Percentiles rank a stretch among this genome's conserved stretches.
Conservation (phyloP, 208 protist species). For the Phytomonas francai region DNA sequence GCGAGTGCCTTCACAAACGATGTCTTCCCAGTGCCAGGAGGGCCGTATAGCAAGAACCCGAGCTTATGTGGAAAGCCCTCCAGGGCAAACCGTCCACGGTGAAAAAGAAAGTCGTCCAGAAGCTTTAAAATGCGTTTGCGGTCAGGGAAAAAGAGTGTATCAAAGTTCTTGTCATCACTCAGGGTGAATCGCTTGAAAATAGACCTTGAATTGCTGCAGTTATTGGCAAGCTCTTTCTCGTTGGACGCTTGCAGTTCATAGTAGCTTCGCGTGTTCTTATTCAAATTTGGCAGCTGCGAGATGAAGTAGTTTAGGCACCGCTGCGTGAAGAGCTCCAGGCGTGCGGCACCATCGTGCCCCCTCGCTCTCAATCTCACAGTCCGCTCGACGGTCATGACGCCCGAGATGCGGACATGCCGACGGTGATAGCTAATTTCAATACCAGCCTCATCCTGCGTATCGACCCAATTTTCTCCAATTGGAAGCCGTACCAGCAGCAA, state of each 20-base stretch:
- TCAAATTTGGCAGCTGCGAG: conserved; percentile 26
- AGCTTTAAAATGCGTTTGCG: conserved; percentile 55
- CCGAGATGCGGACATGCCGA: conserved; percentile 8
- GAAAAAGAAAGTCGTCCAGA: conserved; percentile 70
- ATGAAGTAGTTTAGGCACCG: conserved; percentile 32
- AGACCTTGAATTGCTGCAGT: background rate
- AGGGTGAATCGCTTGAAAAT: conserved; percentile 71
- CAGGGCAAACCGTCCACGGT: conserved; percentile 68
- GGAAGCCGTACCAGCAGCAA: conserved; percentile 41
- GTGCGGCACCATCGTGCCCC: conserved; percentile 18
- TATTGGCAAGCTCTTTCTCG: background rate
- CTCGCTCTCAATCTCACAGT: conserved; percentile 24
- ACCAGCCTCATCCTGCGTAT: conserved; percentile 22
- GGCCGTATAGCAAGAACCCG: conserved; percentile 99
- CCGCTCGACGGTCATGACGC: conserved; percentile 13
- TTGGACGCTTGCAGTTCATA: conserved; percentile 41
- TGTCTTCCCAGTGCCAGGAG: conserved; percentile 95
- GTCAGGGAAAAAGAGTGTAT: conserved; percentile 84
- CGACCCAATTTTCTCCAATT: conserved; percentile 21
- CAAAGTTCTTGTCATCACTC: conserved; percentile 66
- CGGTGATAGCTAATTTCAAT: conserved; percentile 44
- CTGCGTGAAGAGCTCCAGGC: conserved; percentile 35
- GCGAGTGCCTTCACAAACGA: conserved; percentile 98
- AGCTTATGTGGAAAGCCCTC: conserved; percentile 84
- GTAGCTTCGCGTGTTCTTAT: conserved; percentile 19